These are phyloP conservation scores for Penicillium desertorum DNA, from an alignment of 495 filamentous ascomycete species.

Conservation along the genomic window DNA sequence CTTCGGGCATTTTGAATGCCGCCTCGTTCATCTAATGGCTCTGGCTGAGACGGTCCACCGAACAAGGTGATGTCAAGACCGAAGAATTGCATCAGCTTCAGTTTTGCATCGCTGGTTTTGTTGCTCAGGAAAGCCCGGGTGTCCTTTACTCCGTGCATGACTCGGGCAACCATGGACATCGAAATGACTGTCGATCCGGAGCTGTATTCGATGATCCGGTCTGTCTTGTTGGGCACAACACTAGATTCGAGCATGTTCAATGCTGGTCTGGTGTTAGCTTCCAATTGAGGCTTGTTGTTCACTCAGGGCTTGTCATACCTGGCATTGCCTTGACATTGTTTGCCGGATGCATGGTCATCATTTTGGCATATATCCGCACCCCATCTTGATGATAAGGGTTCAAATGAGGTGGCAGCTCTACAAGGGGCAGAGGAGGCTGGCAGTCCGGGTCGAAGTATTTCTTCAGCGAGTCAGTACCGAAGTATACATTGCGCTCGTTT, in stretches of 20 bases:
- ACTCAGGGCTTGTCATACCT: slow-evolving; percentile 38
- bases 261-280: slow-evolving; percentile 33
- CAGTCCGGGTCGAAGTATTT: slow-evolving; percentile 60
- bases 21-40: slow-evolving; percentile 53
- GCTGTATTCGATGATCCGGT: slow-evolving; percentile 59
- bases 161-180: slow-evolving; percentile 55
- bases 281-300: background rate
- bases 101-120: slow-evolving; percentile 55
- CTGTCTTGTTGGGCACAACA: slow-evolving; percentile 43
- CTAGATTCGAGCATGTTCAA: slow-evolving; percentile 54
- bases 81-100: slow-evolving; percentile 59
- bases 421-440: slow-evolving; percentile 56
- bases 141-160: slow-evolving; percentile 52
- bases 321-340: slow-evolving; percentile 65
- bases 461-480: slow-evolving; percentile 51
- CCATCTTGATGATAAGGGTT: slow-evolving; percentile 58
- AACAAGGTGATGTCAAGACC: slow-evolving; percentile 57
- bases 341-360: slow-evolving; percentile 61
- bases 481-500: slow-evolving; percentile 56
- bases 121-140: slow-evolving; percentile 59
- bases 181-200: slow-evolving; percentile 63
- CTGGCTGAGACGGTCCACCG: slow-evolving; percentile 58
- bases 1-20: slow-evolving; percentile 49
- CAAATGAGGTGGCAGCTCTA: slow-evolving; percentile 56
- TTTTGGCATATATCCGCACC: slow-evolving; percentile 62